Evolutionary conservation across 1,284 basidiomycete genomes (phyloP), one percentile per base, ranked within the genome.

Genomic region (Heterobasidion parviporum): DNA sequence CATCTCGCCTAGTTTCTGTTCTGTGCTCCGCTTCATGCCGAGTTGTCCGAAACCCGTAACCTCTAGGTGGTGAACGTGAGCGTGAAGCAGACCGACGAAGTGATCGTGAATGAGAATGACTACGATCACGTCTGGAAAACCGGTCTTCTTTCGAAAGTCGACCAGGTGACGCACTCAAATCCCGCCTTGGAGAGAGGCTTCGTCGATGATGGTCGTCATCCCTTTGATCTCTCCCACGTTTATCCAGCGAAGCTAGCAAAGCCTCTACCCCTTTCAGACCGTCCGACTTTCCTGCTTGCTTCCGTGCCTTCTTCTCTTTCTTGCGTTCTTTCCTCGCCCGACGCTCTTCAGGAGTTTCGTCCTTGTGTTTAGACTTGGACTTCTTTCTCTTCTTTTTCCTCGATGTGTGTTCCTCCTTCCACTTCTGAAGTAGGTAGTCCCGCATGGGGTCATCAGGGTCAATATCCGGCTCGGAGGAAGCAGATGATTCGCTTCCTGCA

Each of bases 381-480:
- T 76, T 86, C 20, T 72, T 70, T 63, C 80, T 81, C 67, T 82
- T 85, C 64, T 81, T 85, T 69, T 82, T 83, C 53, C 72, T 65
- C 34, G 50, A 34, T 3, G 77, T 80, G 62, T 83, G 87, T 65
- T 83, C 80, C 66, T 89, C 87, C 65, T 76, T 80, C 62, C 84
- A 77, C 67, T 88, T 77, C 15, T 82, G 76, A 50, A 90, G 71
- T 16, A 95, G 74, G 69, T 93, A 98, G 58, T 92, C 92, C 16
- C 89, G 85, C 97, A 99, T 99, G 0, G 97, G 97, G 71, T 99
- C 97, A 66, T 98, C 94, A 5, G 92, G 89, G 69, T 98, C 95
- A 56, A 95, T 88, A 5, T 82, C 79, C 51, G 85, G 83, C 15
- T 76, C 80, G 15, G 85, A 82, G 3, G 81, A 80, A 8, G 77